Conservation (phyloP, 192 early-diverging fungal genomes). For the Coemansia sp. region DNA sequence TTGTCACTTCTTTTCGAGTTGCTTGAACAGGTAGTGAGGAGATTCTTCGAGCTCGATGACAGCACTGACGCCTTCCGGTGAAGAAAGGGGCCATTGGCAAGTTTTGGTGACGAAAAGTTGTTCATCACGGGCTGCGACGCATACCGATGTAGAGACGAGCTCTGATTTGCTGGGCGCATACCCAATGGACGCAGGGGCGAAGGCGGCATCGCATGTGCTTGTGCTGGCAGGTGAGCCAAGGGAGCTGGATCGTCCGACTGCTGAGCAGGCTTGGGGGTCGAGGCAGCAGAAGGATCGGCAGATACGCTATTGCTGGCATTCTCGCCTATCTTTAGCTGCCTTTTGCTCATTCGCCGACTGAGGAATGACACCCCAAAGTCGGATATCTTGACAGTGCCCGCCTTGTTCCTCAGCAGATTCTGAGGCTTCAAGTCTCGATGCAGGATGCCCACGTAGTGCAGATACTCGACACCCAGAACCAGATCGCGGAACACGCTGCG, state of each 20-base stretch:
- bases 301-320: neutral
- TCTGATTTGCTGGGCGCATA: conserved; percentile 20
- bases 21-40: conserved; percentile 2
- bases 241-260: neutral
- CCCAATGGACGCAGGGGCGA: conserved; percentile 38
- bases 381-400: conserved; percentile 88
- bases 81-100: conserved; percentile 16
- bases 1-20: neutral
- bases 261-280: neutral
- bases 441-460: conserved; percentile 94
- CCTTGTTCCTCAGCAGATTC: conserved; percentile 81
- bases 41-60: conserved; percentile 22
- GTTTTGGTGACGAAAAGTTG: conserved; percentile 3
- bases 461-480: conserved; percentile 88
- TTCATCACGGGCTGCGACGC: conserved; percentile 52
- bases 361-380: conserved; percentile 98
- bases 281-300: neutral
- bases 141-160: conserved; percentile 36
- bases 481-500: conserved; percentile 88
- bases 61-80: conserved; percentile 39
- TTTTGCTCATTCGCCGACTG: conserved; percentile 39
- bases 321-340: conserved; percentile 5
- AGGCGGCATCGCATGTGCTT: conserved; percentile 12
- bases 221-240: neutral
- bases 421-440: conserved; percentile 99